Evolutionary conservation across 2,329 filamentous ascomycete genomes (phyloP).

Genomic region (Fusarium ramigenum): DNA sequence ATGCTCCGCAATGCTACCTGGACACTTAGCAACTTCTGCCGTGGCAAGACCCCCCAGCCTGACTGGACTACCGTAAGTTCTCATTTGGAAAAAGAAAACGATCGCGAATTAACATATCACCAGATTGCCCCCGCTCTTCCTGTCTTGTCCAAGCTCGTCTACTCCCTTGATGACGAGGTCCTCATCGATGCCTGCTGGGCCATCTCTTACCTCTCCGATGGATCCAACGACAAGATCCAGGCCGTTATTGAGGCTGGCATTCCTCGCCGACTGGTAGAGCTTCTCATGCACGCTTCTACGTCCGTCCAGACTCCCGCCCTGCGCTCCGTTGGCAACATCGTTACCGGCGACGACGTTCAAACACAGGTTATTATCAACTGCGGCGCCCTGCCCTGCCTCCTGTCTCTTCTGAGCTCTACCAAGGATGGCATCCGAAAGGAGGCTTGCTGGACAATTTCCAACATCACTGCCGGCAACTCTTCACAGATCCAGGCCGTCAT

Average conservation of each 20-base stretch:
- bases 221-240: constrained; percentile 99
- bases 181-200: constrained; percentile 99
- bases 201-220: constrained; percentile 97
- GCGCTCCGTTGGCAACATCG: constrained; percentile 97
- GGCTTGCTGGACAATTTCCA: constrained; percentile 99
- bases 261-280: constrained; percentile 92
- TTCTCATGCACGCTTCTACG: constrained; percentile 97
- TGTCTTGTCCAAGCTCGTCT: constrained; percentile 95
- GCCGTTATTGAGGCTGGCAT: constrained; percentile 99
- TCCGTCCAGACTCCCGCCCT: constrained; percentile 98
- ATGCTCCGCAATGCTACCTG: constrained; percentile 99
- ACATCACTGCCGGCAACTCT: constrained; percentile 98
- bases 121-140: constrained; percentile 95
- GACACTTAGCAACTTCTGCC: constrained; percentile 99
- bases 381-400: constrained; percentile 88
- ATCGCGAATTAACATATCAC: constrained; percentile 15
- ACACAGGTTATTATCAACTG: constrained; percentile 99
- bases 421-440: constrained; percentile 99
- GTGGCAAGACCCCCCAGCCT: constrained; percentile 98
- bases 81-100: constrained; percentile 24
- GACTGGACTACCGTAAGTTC: constrained; percentile 90
- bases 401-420: constrained; percentile 92
- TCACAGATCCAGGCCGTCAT: constrained; percentile 97
- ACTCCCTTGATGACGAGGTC: constrained; percentile 97
- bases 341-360: constrained; percentile 97